A percentile compares a stretch with the other conserved stretches of the same genome.
phyloP scores from a whole-genome alignment of 2,329 filamentous ascomycete genomes.

The Coniochaeta ligniaria region DNA sequence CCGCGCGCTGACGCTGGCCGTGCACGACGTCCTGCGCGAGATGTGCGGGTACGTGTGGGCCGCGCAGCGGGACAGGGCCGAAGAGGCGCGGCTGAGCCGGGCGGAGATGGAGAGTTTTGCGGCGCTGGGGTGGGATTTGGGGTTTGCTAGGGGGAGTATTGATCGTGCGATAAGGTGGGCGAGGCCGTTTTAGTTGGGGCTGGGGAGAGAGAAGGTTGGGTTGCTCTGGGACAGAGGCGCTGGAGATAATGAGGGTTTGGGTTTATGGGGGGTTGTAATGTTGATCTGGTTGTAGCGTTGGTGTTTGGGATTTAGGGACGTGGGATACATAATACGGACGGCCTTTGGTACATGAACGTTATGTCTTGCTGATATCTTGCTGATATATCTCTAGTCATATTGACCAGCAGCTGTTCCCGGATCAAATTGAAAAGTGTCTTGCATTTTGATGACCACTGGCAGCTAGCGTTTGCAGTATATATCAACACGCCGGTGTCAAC shows the following conservation, averaged over 20 bases:
- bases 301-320: no score
- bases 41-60: slow-evolving; percentile 10
- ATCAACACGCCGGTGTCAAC: neutral
- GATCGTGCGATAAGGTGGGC: slow-evolving; percentile 7
- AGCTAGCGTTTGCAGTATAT: neutral
- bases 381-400: neutral
- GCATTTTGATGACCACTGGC: neutral
- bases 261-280: no score
- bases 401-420: neutral
- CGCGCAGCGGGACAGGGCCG: slow-evolving; percentile 12
- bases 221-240: no score
- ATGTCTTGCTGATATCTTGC: neutral
- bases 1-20: slow-evolving; percentile 10
- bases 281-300: no score
- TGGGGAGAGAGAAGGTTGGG: no score
- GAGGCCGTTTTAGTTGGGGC: neutral
- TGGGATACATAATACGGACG: neutral
- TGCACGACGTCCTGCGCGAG: slow-evolving; percentile 9
- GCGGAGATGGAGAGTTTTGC: slow-evolving; percentile 11
- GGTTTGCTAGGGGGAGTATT: slow-evolving; percentile 7
- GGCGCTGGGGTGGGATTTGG: slow-evolving; percentile 12
- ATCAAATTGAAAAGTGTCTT: neutral
- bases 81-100: slow-evolving; percentile 5
- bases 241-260: neutral
- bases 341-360: neutral